These are phyloP conservation scores for Arbutus unedo DNA, from an alignment of 148 eudicot genomes.

Conservation along the genomic window DNA sequence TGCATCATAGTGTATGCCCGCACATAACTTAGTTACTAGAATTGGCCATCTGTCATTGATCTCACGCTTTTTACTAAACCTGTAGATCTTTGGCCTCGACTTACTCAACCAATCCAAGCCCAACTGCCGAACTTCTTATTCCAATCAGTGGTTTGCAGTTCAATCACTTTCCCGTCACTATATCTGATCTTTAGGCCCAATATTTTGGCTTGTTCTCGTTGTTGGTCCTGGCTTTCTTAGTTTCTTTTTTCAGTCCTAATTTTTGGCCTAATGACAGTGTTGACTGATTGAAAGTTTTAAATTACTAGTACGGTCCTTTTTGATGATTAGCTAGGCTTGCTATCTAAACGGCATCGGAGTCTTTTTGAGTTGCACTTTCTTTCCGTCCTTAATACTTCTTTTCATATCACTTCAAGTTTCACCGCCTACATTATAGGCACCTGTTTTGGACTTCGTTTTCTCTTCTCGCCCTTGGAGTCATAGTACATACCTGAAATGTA, in stretches of 20 bases:
- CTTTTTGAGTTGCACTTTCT: neutral
- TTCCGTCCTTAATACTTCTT: neutral
- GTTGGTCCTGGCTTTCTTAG: neutral
- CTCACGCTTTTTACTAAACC: neutral
- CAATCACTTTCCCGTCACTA: neutral
- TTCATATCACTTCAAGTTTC: constrained; percentile 1
- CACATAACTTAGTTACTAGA: neutral
- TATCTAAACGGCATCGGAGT: neutral
- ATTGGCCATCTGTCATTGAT: neutral
- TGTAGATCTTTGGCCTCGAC: neutral
- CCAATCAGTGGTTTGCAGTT: neutral
- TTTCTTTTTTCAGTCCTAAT: neutral
- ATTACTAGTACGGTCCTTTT: no score
- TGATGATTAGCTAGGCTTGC: neutral
- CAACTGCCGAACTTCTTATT: neutral
- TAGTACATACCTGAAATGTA: neutral
- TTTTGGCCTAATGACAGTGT: no score
- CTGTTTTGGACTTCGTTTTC: neutral
- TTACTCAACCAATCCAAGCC: neutral
- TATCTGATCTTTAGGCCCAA: neutral
- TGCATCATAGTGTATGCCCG: no score
- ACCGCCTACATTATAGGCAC: neutral
- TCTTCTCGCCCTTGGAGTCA: neutral
- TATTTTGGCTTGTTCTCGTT: neutral
- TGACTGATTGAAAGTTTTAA: no score